Evolutionary conservation across 306 rosid species (phyloP), one percentile per base, ranked within the genome.

Genomic region (Glycine tomentella): DNA sequence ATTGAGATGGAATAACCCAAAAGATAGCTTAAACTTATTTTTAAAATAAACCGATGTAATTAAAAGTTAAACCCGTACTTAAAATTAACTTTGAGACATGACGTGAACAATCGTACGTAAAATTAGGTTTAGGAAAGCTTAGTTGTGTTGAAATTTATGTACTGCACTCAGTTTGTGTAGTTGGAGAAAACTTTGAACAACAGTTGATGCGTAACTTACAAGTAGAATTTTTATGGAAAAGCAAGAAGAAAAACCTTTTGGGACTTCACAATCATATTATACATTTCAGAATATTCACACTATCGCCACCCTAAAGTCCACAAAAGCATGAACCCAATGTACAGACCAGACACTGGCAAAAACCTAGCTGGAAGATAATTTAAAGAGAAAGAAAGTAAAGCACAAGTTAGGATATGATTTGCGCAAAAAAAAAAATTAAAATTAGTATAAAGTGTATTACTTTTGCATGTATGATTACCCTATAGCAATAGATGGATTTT

Each of bases 381-480:
- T 25, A 25, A 58, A 75, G 57, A 7, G n/a, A 75, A 44, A 42
- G 13, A 31, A 71, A 31, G 53, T 17, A 57, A 74, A 53, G 77
- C 33, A 51, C 15, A 33, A 52, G 15, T 45, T 72, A 7, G 44
- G 20, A 46, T 51, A 12, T 38, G 40, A 16, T 9, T 55, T 36
- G 57, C 11, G 74, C 16, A 69, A 9, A 9, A 13, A 33, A 17
- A 44, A n/a, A n/a, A n/a, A n/a, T n/a, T n/a, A n/a, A n/a, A n/a
- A n/a, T n/a, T 40, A 14, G 7, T n/a, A 12, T 72, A 69, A 9
- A 48, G 56, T 33, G 76, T 62, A 2, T 0, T 40, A 8, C 0
- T 72, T 74, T 46, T 57, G 42, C 51, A 56, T 58, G 52, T 11
- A 74, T 36, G 5, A 72, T 51, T 51, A 52, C 61, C 76, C 76